These are phyloP conservation scores for Lactarius psammicola DNA, from an alignment of 768 basidiomycete genomes.

Conservation along the genomic window DNA sequence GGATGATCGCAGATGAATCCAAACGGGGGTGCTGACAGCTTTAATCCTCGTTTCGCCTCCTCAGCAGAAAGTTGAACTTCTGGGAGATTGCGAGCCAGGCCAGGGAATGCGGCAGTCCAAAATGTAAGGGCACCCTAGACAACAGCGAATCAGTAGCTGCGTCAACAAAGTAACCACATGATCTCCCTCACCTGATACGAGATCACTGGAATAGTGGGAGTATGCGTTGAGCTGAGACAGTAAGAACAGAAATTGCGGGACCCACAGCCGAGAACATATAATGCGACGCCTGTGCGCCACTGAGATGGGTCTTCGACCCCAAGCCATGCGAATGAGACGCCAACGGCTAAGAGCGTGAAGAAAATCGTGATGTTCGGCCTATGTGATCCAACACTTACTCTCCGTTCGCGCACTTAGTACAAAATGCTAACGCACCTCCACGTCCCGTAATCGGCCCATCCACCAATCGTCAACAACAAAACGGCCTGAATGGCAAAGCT, in stretches of 20 bases:
- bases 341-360: slow-evolving; percentile 66
- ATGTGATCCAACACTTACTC: neutral
- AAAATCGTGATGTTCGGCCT: slow-evolving; percentile 77
- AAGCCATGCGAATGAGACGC: slow-evolving; percentile 75
- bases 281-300: slow-evolving; percentile 59
- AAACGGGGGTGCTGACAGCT: slow-evolving; percentile 42
- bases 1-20: neutral
- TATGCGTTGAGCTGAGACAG: slow-evolving; percentile 2
- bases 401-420: neutral
- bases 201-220: slow-evolving; percentile 48
- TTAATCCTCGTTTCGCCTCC: slow-evolving; percentile 42
- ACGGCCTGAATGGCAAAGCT: slow-evolving; percentile 75
- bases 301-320: slow-evolving; percentile 62
- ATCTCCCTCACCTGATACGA: slow-evolving; percentile 56
- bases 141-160: slow-evolving; percentile 1
- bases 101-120: slow-evolving; percentile 83
- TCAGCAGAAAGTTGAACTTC: slow-evolving; percentile 57
- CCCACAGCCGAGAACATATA: slow-evolving; percentile 67
- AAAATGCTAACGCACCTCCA: slow-evolving; percentile 54
- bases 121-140: slow-evolving; percentile 66
- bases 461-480: slow-evolving; percentile 62
- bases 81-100: slow-evolving; percentile 65
- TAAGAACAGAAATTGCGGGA: slow-evolving; percentile 17
- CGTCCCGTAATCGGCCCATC: slow-evolving; percentile 80
- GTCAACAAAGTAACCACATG: neutral